A percentile compares a stretch with the other conserved stretches of the same genome.
phyloP scores from a whole-genome alignment of 129 eudicot genomes.

The Ambrosia artemisiifolia region DNA sequence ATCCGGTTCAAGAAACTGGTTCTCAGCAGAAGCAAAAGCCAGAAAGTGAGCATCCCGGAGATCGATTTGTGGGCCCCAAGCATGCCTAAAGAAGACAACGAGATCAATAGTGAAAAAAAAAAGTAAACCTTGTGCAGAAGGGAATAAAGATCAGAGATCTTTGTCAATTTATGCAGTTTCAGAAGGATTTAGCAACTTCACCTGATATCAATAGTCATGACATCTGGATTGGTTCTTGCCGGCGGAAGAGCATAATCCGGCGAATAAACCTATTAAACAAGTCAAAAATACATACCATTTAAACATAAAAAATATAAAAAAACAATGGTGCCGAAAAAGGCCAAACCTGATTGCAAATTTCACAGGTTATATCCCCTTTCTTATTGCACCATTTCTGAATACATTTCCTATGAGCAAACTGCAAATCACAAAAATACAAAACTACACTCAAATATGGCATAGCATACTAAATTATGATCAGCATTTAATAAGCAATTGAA shows the following conservation, averaged over 20 bases:
- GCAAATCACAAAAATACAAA: slow-evolving; percentile 7
- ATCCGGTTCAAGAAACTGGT: slow-evolving; percentile 61
- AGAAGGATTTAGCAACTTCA: neutral
- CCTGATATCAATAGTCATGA: slow-evolving; percentile 73
- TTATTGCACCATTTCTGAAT: slow-evolving; percentile 89
- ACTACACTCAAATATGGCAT: neutral
- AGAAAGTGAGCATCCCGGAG: slow-evolving; percentile 55
- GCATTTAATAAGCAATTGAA: neutral
- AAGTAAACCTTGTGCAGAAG: slow-evolving; percentile 9
- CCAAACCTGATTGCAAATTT: slow-evolving; percentile 73
- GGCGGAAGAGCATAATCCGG: slow-evolving; percentile 68
- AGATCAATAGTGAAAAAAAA: neutral
- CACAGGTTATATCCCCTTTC: slow-evolving; percentile 81
- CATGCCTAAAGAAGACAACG: slow-evolving; percentile 41
- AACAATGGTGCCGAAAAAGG: neutral
- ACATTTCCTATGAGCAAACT: slow-evolving; percentile 94
- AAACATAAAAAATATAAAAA: neutral
- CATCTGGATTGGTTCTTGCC: slow-evolving; percentile 52
- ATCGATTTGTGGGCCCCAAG: slow-evolving; percentile 72
- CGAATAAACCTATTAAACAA: slow-evolving; percentile 46
- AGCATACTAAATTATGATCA: neutral
- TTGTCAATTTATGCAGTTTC: neutral
- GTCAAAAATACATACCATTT: neutral
- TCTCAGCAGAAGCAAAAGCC: slow-evolving; percentile 67
- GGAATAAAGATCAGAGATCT: neutral